Conservation (phyloP, 352 stramenopile genomes). For the Globisporangium spinosum region DNA sequence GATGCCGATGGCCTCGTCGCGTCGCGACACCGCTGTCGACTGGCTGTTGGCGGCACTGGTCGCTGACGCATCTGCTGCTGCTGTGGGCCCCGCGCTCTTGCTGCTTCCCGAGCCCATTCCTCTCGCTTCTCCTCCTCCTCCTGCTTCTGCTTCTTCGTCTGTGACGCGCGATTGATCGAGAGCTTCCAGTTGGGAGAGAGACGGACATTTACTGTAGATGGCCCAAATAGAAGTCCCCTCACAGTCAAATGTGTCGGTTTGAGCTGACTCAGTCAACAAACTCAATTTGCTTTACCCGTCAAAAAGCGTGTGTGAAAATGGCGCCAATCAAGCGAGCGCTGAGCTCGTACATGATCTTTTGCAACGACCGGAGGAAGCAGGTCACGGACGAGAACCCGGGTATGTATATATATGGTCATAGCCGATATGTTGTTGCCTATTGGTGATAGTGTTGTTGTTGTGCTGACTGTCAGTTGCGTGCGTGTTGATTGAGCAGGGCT, state of each 20-base stretch:
- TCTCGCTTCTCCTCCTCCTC: neutral
- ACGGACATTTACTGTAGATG: neutral
- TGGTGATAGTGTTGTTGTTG: neutral
- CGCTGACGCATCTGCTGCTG: conserved; percentile 3
- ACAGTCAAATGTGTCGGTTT: neutral
- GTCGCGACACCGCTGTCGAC: conserved; percentile 22
- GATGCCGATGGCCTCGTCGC: conserved; percentile 66
- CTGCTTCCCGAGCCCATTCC: conserved; percentile 55
- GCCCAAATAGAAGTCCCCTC: conserved; percentile 4
- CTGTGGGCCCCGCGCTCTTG: conserved; percentile 36
- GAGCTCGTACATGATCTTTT: conserved; percentile 86
- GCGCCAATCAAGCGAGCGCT: conserved; percentile 77
- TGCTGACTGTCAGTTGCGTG: neutral
- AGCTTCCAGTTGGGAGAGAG: neutral
- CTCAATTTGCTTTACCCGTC: conserved; percentile 2
- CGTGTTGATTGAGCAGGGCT: conserved; percentile 23
- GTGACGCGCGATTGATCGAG: conserved; percentile 1
- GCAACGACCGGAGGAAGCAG: conserved; percentile 68
- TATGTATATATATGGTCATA: conserved; percentile 1
- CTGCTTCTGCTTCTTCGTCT: neutral
- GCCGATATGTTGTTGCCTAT: neutral
- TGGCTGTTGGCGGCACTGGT: conserved; percentile 25
- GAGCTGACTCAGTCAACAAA: neutral
- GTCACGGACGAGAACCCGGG: conserved; percentile 62
- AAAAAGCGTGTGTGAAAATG: conserved; percentile 26